A percentile compares a stretch with the other conserved stretches of the same genome.
Evolutionary conservation across 108 stramenopile genomes (phyloP).

Genomic region (Conticribra guillardii): DNA sequence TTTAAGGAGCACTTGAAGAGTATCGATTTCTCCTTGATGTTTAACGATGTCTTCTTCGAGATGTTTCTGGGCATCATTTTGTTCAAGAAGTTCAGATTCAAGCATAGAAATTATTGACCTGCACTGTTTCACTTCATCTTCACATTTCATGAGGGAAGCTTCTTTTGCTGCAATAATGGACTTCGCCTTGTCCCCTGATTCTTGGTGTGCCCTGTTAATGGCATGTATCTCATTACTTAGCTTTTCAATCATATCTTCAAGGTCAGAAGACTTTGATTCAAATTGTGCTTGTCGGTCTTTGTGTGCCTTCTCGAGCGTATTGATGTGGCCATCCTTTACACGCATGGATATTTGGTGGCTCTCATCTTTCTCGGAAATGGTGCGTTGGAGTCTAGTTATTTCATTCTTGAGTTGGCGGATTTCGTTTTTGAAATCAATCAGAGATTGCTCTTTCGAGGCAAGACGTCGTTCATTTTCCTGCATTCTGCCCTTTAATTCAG

Average conservation of each 20-base stretch:
- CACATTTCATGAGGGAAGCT: slow-evolving; percentile 1
- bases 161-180: slow-evolving; percentile 8
- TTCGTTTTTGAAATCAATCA: slow-evolving; percentile 32
- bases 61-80: slow-evolving; percentile 15
- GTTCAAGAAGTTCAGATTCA: slow-evolving; percentile 12
- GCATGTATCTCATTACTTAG: slow-evolving; percentile 25
- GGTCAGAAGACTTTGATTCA: slow-evolving; percentile 38
- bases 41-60: slow-evolving; percentile 23
- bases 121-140: slow-evolving; percentile 4
- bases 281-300: slow-evolving; percentile 30
- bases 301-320: slow-evolving; percentile 29
- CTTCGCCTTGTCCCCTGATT: slow-evolving; percentile 22
- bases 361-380: not conserved
- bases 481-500: slow-evolving; percentile 13
- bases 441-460: slow-evolving; percentile 31
- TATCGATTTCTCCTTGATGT: slow-evolving; percentile 19
- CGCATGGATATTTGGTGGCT: slow-evolving; percentile 12
- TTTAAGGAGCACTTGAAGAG: slow-evolving; percentile 11
- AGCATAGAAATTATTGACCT: slow-evolving; percentile 13
- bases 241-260: slow-evolving; percentile 37
- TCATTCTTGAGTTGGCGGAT: slow-evolving; percentile 29
- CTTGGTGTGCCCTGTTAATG: slow-evolving; percentile 13
- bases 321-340: slow-evolving; percentile 35
- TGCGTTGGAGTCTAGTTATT: slow-evolving; percentile 6
- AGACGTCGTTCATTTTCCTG: slow-evolving; percentile 22